These are phyloP conservation scores for Babesia ovata DNA, from an alignment of 169 alveolate genomes.

Conservation along the genomic window DNA sequence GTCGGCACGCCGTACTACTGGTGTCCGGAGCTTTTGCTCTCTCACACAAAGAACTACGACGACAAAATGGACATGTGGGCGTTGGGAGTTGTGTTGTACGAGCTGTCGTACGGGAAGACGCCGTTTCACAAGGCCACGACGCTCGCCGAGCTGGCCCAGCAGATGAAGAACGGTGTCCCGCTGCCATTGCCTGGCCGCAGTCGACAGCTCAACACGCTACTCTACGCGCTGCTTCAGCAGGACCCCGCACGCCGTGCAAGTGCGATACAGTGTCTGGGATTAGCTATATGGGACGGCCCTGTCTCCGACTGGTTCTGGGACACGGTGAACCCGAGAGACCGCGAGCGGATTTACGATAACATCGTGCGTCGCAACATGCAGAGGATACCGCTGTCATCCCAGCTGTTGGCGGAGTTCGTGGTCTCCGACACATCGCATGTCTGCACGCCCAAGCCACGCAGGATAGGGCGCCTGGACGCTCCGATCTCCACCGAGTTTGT, in stretches of 20 bases:
- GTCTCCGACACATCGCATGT: background rate
- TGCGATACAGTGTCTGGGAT: slow-evolving; percentile 77
- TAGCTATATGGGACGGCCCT: slow-evolving; percentile 68
- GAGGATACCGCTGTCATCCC: background rate
- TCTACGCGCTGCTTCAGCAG: slow-evolving; percentile 66
- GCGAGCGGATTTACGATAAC: slow-evolving; percentile 21
- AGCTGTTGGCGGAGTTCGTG: background rate
- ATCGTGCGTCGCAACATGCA: slow-evolving; percentile 12
- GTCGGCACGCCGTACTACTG: slow-evolving; percentile 96
- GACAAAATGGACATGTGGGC: slow-evolving; percentile 94
- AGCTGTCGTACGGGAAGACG: slow-evolving; percentile 89
- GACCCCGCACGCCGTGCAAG: slow-evolving; percentile 78
- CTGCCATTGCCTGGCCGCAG: slow-evolving; percentile 71
- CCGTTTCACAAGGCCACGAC: slow-evolving; percentile 91
- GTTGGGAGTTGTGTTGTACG: slow-evolving; percentile 91
- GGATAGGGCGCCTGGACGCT: background rate
- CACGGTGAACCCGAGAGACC: slow-evolving; percentile 44
- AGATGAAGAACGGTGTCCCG: slow-evolving; percentile 75
- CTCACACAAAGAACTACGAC: slow-evolving; percentile 89
- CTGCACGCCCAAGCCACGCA: slow-evolving; percentile 7
- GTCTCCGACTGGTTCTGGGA: slow-evolving; percentile 58
- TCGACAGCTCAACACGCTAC: slow-evolving; percentile 67
- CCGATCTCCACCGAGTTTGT: slow-evolving; percentile 7
- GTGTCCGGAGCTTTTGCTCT: slow-evolving; percentile 94
- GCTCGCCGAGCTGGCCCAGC: slow-evolving; percentile 74